Conservation (phyloP, 768 basidiomycete species). For the Pilatotrama ljubarskyi region DNA sequence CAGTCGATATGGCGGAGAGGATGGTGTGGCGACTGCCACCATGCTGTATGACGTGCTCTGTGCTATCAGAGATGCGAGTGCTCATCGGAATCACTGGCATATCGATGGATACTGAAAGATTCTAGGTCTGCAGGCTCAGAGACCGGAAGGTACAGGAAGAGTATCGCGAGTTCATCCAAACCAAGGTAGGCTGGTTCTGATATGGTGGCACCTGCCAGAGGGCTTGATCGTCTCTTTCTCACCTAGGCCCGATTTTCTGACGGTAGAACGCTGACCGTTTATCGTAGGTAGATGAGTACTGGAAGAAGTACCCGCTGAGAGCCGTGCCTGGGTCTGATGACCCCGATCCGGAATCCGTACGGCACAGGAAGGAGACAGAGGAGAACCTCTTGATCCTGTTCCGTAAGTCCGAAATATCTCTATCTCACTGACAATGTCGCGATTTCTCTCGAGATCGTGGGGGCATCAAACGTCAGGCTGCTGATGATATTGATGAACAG, state of each 20-base stretch:
- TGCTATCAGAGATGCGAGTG: neutral
- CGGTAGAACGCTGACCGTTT: neutral
- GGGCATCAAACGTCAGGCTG: neutral
- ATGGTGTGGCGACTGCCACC: neutral
- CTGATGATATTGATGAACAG: slow-evolving; percentile 36
- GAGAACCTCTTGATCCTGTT: slow-evolving; percentile 75
- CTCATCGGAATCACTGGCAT: neutral
- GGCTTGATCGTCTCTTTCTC: neutral
- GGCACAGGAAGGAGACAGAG: slow-evolving; percentile 49
- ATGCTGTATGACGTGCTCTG: neutral
- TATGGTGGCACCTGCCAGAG: too few species aligned
- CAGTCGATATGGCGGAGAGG: neutral
- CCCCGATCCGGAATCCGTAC: slow-evolving; percentile 9
- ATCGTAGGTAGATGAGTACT: slow-evolving; percentile 50
- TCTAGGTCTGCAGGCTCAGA: slow-evolving; percentile 55
- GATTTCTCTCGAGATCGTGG: neutral
- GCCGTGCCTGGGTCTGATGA: slow-evolving; percentile 4
- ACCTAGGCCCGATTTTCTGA: neutral
- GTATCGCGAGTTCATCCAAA: slow-evolving; percentile 63
- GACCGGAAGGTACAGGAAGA: slow-evolving; percentile 60
- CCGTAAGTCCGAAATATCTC: slow-evolving; percentile 48
- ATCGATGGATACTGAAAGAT: slow-evolving; percentile 31
- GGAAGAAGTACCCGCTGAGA: slow-evolving; percentile 38
- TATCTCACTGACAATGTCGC: neutral
- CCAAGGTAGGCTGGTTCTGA: slow-evolving; percentile 42